Base-by-base conservation (phyloP, 495 filamentous ascomycete genomes). In the Xylaria palmicola region DNA sequence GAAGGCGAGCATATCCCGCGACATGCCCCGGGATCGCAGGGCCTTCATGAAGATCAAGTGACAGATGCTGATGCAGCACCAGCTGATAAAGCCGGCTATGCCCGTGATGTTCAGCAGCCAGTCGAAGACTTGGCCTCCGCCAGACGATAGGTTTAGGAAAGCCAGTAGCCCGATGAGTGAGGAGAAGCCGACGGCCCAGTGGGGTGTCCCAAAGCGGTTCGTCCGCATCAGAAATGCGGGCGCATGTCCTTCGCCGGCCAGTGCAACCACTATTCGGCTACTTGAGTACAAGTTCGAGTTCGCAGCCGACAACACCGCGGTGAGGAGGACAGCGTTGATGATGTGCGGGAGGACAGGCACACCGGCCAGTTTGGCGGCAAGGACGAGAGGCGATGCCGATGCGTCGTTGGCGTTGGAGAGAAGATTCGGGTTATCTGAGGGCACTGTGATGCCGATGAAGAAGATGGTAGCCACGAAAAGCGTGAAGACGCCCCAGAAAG, bases 311-410 rank as follows among this genome's bases (percentile, higher is more conserved):
- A 81, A 71, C 15, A 86, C 85, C 9, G 86, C 85, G 19, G 77
- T 79, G n/a, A 88, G 80, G 45, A 90, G 81, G 34, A 90, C 84
- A 27, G 81, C 86, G 65, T 90, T 90, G 72, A 91, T 86, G 62
- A 90, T 84, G 50, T 86, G 82, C 1, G 88, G 88, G 27, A 90
- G 79, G 5, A 84, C 84, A 6, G 74, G 75, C 62, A 90, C 84
- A 61, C 86, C 86, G 4, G 88, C 89, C 10, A 82, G 72, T 27
- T 78, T 68, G 32, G 89, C 84, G 24, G 88, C 86, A 50, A 91
- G 83, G 22, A 90, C 88, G 51, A 90, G 84, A 4, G 89, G 89
- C 3, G 88, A 90, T 34, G 83, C 86, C 45, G 84, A 84, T 63
- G 82, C 63, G 69, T 77, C 64, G 70, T 74, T 65, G 75, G 76